These are phyloP conservation scores for Gelatoporia subvermispora DNA, from an alignment of 768 basidiomycete genomes.

Conservation along the genomic window DNA sequence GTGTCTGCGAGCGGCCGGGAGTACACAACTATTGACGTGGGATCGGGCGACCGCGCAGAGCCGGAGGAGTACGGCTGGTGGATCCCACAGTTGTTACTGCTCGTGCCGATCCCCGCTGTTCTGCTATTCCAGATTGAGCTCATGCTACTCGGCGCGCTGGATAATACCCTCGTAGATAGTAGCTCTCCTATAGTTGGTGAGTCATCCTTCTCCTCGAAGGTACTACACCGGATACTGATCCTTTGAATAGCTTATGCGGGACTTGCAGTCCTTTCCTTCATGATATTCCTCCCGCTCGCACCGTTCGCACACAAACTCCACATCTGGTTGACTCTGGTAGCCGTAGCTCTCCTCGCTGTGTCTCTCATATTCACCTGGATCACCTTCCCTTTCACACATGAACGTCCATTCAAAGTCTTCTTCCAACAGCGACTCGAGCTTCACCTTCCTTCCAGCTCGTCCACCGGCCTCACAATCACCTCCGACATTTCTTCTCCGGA, in stretches of 20 bases:
- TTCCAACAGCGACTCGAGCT: constrained; percentile 62
- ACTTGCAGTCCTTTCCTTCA: constrained; percentile 40
- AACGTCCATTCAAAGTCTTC: constrained; percentile 62
- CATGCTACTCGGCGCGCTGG: constrained; percentile 40
- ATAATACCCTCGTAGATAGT: constrained; percentile 63
- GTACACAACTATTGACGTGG: constrained; percentile 11
- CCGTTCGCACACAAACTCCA: constrained; percentile 59
- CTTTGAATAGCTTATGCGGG: constrained; percentile 44
- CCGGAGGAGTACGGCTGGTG: constrained; percentile 41
- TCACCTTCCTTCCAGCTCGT: constrained; percentile 5
- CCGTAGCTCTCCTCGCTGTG: constrained; percentile 38
- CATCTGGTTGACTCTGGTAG: constrained; percentile 29
- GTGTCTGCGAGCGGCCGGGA: constrained; percentile 13
- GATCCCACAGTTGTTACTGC: constrained; percentile 53
- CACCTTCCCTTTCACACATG: constrained; percentile 55
- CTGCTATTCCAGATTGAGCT: constrained; percentile 47
- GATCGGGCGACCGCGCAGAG: constrained; percentile 3
- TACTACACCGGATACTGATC: neutral
- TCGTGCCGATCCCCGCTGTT: constrained; percentile 49
- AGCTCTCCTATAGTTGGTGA: constrained; percentile 44
- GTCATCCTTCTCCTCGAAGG: constrained; percentile 17
- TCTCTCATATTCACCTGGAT: constrained; percentile 28
- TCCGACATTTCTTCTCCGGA: neutral
- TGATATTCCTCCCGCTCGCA: constrained; percentile 54
- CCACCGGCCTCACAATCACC: neutral